Percentiles rank a stretch among this genome's conserved stretches.
These are phyloP conservation scores for Pterocarpus santalinus DNA, from an alignment of 306 rosid species.

Conservation along the genomic window DNA sequence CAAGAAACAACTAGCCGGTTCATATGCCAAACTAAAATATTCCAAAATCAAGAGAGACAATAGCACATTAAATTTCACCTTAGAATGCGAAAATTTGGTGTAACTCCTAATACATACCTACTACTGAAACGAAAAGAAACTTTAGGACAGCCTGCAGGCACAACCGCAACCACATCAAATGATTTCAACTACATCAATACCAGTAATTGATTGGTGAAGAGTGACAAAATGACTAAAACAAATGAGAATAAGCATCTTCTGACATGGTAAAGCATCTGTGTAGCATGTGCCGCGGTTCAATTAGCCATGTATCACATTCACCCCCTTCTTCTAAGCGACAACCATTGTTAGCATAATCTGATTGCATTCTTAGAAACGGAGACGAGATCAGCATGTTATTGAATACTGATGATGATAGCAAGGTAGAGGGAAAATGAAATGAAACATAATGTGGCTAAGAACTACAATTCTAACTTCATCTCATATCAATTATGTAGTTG, in stretches of 20 bases:
- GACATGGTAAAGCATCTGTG: background rate
- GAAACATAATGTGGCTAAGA: background rate
- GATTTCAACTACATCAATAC: constrained; percentile 14
- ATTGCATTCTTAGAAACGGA: background rate
- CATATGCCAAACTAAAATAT: constrained; percentile 2
- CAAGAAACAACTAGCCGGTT: background rate
- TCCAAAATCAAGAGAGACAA: background rate
- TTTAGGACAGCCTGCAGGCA: background rate
- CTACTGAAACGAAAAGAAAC: background rate
- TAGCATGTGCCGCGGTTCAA: too few relatives aligned
- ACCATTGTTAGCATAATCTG: background rate
- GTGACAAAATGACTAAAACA: background rate
- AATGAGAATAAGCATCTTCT: background rate
- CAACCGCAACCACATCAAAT: constrained; percentile 9
- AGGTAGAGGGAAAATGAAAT: background rate
- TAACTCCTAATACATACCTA: background rate
- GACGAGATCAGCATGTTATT: constrained; percentile 19
- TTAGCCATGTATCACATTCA: too few relatives aligned
- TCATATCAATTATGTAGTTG: background rate
- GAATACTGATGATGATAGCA: background rate
- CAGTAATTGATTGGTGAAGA: background rate
- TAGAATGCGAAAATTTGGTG: too few relatives aligned
- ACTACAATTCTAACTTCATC: background rate
- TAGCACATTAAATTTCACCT: background rate
- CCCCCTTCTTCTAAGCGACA: too few relatives aligned